Percentiles rank a stretch among this genome's conserved stretches.
Evolutionary conservation across 106 monocot genomes (phyloP).

Genomic region (Dendrobium officinale): DNA sequence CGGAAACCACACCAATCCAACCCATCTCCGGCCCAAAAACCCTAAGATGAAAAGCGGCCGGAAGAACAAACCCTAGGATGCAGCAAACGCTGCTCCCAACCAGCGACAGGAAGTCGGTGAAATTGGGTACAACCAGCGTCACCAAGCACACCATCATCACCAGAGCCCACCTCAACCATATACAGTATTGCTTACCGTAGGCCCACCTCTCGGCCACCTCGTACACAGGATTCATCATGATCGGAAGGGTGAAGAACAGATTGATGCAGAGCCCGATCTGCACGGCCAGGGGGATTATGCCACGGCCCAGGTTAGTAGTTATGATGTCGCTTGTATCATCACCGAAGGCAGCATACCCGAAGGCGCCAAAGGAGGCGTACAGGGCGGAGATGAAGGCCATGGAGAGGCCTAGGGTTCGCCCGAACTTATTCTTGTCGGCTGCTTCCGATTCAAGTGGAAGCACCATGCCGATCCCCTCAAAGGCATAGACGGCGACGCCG

Average conservation of each 20-base stretch:
- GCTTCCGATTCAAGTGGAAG: slow-evolving; percentile 50
- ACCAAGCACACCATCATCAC: slow-evolving; percentile 29
- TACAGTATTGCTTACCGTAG: slow-evolving; percentile 33
- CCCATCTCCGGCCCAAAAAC: slow-evolving; percentile 35
- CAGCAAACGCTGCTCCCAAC: slow-evolving; percentile 57
- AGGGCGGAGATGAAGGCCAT: slow-evolving; percentile 43
- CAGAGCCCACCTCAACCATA: slow-evolving; percentile 38
- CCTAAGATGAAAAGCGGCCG: slow-evolving; percentile 44
- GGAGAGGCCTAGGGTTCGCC: slow-evolving; percentile 36
- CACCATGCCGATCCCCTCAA: slow-evolving; percentile 64
- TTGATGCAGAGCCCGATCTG: slow-evolving; percentile 63
- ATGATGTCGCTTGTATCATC: slow-evolving; percentile 49
- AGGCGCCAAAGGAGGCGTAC: slow-evolving; percentile 45
- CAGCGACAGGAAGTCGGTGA: slow-evolving; percentile 53
- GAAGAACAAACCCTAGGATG: slow-evolving; percentile 45
- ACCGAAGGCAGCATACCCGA: slow-evolving; percentile 63
- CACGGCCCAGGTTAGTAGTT: slow-evolving; percentile 46
- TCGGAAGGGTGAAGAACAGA: slow-evolving; percentile 61
- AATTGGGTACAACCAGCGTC: slow-evolving; percentile 47
- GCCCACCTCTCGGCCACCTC: slow-evolving; percentile 53
- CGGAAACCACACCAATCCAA: slow-evolving; percentile 9
- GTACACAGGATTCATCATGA: slow-evolving; percentile 64
- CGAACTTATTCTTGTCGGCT: slow-evolving; percentile 34
- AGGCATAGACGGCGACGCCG: slow-evolving; percentile 55
- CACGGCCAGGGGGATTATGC: slow-evolving; percentile 30